Base-by-base conservation (phyloP, 1,139 yeast species). In the Diutina ranongensis region DNA sequence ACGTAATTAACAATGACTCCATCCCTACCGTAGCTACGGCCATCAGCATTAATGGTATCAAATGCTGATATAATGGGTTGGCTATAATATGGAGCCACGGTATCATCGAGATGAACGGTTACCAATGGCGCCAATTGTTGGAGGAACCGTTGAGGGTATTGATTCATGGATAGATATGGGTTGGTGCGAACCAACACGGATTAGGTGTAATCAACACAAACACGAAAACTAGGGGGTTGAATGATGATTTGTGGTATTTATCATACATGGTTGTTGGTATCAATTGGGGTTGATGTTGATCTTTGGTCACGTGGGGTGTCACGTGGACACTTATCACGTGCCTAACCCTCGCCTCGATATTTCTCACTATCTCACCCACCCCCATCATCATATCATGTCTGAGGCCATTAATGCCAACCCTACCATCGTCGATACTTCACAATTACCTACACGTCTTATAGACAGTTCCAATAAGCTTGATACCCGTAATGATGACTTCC, bases 331-430 rank as follows among this genome's bases (percentile, higher is more conserved):
- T n/a, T 25, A 5, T 25, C 28, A 25, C 28, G 28, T 25, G 28
- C 10, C 28, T 7, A 25, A 25, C 28, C 28, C 10, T 25, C 28
- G 28, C 28, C 5, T 25, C 28, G 28, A 25, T 25, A 5, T 34
- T 15, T 18, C 12, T 16, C 35, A 10, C 15, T 32, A 32, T 9
- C 15, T n/a, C n/a, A n/a, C n/a, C 10, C 28, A 25, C 28, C 28
- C 9, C n/a, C 28, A n/a, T 4, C 13, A 2, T 21, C 27, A 15
- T 19, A 18, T 19, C 44, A 76, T 75, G 80, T 62, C 78, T 22
- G 96, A 87, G 48, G 87, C 86, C 40, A 82, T 89, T 50, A 92
- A 92, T 63, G 96, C 96, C 27, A 88, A 88, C 61, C 98, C 98
- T 15, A 81, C 83, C 32, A 80, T 92, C 44, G 66, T 88, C 46